Evolutionary conservation across 768 basidiomycete species (phyloP).

Genomic region (Boletus rubropictus): DNA sequence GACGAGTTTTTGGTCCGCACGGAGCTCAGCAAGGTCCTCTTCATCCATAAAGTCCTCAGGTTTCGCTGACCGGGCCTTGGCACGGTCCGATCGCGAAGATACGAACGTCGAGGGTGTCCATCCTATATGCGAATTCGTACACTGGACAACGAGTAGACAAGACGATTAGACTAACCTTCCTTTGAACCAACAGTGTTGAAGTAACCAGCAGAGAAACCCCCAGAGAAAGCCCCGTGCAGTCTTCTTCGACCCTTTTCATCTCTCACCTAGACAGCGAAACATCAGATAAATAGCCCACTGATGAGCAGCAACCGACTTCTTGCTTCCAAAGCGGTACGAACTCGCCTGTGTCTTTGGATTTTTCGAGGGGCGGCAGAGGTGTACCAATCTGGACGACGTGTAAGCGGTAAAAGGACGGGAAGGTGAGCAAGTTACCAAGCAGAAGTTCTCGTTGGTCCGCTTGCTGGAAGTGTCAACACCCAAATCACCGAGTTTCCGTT

Average conservation of each 20-base stretch:
- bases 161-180: conserved; percentile 57
- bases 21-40: conserved; percentile 83
- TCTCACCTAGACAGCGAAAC: conserved; percentile 50
- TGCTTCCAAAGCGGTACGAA: conserved; percentile 99
- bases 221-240: conserved; percentile 97
- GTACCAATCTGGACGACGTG: conserved; percentile 73
- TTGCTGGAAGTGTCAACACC: conserved; percentile 67
- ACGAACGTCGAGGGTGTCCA: conserved; percentile 93
- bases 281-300: conserved; percentile 19
- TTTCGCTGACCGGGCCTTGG: conserved; percentile 48
- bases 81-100: conserved; percentile 77
- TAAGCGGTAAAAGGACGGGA: neutral
- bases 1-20: conserved; percentile 66
- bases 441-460: conserved; percentile 79
- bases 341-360: conserved; percentile 85
- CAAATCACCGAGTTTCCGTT: conserved; percentile 78
- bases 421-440: conserved; percentile 47
- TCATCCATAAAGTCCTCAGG: conserved; percentile 99
- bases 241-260: conserved; percentile 91
- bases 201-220: conserved; percentile 96
- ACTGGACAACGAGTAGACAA: neutral
- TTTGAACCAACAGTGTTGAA: conserved; percentile 95
- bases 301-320: conserved; percentile 53
- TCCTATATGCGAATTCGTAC: conserved; percentile 45
- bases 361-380: conserved; percentile 90